Percentiles rank a stretch among this genome's conserved stretches.
Conservation (phyloP, 2,329 filamentous ascomycete species). For the Tolypocladium amazonense region DNA sequence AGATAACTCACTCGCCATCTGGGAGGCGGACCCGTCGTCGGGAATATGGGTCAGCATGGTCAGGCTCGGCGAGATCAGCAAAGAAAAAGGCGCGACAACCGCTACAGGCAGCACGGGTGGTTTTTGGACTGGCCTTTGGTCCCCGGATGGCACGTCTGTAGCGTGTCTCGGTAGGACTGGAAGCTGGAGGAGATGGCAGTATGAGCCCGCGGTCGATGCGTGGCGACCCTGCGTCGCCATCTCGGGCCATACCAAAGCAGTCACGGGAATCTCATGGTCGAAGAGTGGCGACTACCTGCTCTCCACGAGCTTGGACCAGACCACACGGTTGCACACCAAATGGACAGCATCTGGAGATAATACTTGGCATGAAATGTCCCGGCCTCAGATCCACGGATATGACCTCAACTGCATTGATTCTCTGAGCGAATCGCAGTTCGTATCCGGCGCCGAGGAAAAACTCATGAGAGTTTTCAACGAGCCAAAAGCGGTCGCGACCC, state of each 20-base stretch:
- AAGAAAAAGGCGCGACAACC: slow-evolving; percentile 90
- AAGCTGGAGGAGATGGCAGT: slow-evolving; percentile 82
- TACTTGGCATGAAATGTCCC: slow-evolving; percentile 92
- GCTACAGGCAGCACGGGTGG: slow-evolving; percentile 93
- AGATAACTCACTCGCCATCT: slow-evolving; percentile 89
- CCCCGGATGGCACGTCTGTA: slow-evolving; percentile 62
- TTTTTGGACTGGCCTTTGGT: slow-evolving; percentile 95
- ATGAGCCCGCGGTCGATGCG: slow-evolving; percentile 45
- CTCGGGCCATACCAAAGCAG: slow-evolving; percentile 72
- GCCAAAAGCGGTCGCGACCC: slow-evolving; percentile 68
- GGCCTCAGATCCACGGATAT: slow-evolving; percentile 96
- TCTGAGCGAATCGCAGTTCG: slow-evolving; percentile 64
- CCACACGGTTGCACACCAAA: slow-evolving; percentile 72
- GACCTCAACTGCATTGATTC: slow-evolving; percentile 90
- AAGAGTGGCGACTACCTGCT: slow-evolving; percentile 73
- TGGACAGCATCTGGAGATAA: slow-evolving; percentile 46
- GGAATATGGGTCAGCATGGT: slow-evolving; percentile 86
- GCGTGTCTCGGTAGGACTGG: slow-evolving; percentile 82
- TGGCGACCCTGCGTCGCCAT: slow-evolving; percentile 74
- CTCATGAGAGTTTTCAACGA: slow-evolving; percentile 92
- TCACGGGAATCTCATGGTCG: slow-evolving; percentile 78
- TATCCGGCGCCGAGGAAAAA: slow-evolving; percentile 95
- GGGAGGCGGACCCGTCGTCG: slow-evolving; percentile 74
- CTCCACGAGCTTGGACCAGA: slow-evolving; percentile 86
- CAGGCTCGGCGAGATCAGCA: slow-evolving; percentile 84